Conservation (phyloP, 257 asterid genomes). For the Salvia hispanica region DNA sequence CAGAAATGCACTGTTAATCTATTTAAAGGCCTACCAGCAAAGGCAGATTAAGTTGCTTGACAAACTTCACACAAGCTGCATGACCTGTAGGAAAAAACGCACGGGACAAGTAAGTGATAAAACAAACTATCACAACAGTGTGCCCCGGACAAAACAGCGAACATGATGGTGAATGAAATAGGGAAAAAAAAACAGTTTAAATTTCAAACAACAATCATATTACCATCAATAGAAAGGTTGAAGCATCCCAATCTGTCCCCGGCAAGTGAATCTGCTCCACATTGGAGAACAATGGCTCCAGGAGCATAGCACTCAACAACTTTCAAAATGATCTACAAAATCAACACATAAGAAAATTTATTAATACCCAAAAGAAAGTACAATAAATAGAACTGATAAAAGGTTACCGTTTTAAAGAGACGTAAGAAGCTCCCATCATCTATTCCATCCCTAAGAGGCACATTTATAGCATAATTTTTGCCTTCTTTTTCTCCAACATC, state of each 20-base stretch:
- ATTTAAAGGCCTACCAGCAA: conserved; percentile 67
- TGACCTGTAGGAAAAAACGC: conserved; percentile 62
- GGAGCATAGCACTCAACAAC: conserved; percentile 91
- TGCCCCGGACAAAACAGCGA: conserved; percentile 22
- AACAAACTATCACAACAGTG: conserved; percentile 24
- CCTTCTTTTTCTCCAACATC: conserved; percentile 98
- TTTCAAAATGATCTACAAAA: conserved; percentile 75
- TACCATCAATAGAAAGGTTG: conserved; percentile 99
- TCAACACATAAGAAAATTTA: conserved; percentile 30
- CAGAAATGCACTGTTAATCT: conserved; percentile 7
- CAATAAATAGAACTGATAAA: conserved; percentile 12
- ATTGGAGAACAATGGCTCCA: conserved; percentile 98
- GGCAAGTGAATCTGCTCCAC: conserved; percentile 99
- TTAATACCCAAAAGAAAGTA: conserved; percentile 5
- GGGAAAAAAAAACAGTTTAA: conserved; percentile 32
- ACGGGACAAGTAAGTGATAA: conserved; percentile 8
- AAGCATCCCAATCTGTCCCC: conserved; percentile 99
- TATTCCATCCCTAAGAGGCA: conserved; percentile 94
- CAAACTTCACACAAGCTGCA: conserved; percentile 96
- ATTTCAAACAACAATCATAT: conserved; percentile 48
- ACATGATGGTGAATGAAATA: conserved; percentile 19
- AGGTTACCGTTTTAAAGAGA: conserved; percentile 79
- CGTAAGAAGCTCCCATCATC: conserved; percentile 86
- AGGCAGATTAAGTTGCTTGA: conserved; percentile 90
- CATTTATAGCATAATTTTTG: conserved; percentile 89